A percentile compares a stretch with the other conserved stretches of the same genome.
Conservation (phyloP, 495 filamentous ascomycete species). For the Penicillium samsonianum region DNA sequence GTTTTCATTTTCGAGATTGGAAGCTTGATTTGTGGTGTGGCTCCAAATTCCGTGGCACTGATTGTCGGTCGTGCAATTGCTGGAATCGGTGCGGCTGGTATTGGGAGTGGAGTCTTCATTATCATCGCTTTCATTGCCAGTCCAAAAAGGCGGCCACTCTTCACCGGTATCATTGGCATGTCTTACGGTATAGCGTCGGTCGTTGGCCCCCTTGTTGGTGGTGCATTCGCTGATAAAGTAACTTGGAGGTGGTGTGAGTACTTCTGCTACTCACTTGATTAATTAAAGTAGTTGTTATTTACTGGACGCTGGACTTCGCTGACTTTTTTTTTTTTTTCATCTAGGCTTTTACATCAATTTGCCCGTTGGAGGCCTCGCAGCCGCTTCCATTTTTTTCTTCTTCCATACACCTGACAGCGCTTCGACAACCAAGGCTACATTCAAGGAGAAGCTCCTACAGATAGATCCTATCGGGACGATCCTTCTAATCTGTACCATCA, state of each 20-base stretch:
- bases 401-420: constrained; percentile 29
- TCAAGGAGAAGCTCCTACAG: constrained; percentile 33
- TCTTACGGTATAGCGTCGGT: constrained; percentile 43
- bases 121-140: constrained; percentile 36
- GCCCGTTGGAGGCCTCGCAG: constrained; percentile 46
- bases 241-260: no score
- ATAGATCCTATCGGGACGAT: constrained; percentile 36
- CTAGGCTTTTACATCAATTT: constrained; percentile 55
- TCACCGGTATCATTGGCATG: constrained; percentile 42
- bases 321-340: no score
- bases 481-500: constrained; percentile 23
- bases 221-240: no score
- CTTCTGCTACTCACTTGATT: no score
- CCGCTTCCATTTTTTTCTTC: constrained; percentile 46
- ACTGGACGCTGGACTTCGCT: no score
- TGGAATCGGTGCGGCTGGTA: constrained; percentile 19
- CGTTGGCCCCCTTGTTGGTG: constrained; percentile 46
- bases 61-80: constrained; percentile 42
- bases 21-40: constrained; percentile 45
- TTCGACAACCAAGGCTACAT: constrained; percentile 18
- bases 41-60: constrained; percentile 29
- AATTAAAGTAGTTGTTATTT: no score
- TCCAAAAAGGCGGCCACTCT: constrained; percentile 36
- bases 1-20: constrained; percentile 75
- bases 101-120: constrained; percentile 29